Evolutionary conservation across 148 eudicot genomes (phyloP).

Genomic region (Chenopodium formosanum): DNA sequence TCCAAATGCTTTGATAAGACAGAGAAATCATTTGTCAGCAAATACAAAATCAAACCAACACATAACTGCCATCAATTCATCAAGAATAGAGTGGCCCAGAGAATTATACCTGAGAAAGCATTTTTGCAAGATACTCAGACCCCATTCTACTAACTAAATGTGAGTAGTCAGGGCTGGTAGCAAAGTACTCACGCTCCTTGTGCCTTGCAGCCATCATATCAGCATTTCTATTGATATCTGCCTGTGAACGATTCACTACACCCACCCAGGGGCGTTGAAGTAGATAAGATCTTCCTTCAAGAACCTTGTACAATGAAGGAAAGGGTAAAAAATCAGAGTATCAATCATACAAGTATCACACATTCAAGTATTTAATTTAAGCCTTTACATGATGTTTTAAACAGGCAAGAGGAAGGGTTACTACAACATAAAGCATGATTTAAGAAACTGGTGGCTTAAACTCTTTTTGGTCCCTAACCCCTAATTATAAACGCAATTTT

Average conservation of each 20-base stretch:
- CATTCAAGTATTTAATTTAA: not conserved
- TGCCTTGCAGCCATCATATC: slow-evolving; percentile 74
- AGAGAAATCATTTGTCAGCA: not conserved
- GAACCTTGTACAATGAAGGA: slow-evolving; percentile 43
- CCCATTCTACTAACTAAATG: slow-evolving; percentile 77
- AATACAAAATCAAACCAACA: not conserved
- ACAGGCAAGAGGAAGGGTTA: not conserved
- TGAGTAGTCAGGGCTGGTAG: slow-evolving; percentile 73
- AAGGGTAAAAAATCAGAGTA: not conserved
- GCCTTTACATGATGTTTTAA: not conserved
- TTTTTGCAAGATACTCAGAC: slow-evolving; percentile 78
- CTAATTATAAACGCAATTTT: not conserved
- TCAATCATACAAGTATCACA: not conserved
- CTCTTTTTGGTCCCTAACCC: not conserved
- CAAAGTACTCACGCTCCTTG: slow-evolving; percentile 68
- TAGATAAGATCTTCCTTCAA: slow-evolving; percentile 74
- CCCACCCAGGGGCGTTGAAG: slow-evolving; percentile 81
- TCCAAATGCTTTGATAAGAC: slow-evolving; percentile 67
- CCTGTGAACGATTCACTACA: slow-evolving; percentile 77
- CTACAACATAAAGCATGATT: not conserved
- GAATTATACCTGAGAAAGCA: slow-evolving; percentile 57
- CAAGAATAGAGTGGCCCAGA: not conserved
- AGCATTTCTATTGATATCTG: slow-evolving; percentile 70
- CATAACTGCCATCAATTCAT: not conserved
- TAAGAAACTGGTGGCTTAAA: not conserved